A percentile compares a stretch with the other conserved stretches of the same genome.
These are phyloP conservation scores for Tolypocladium endophyticum DNA, from an alignment of 2,329 filamentous ascomycete genomes.

Conservation along the genomic window DNA sequence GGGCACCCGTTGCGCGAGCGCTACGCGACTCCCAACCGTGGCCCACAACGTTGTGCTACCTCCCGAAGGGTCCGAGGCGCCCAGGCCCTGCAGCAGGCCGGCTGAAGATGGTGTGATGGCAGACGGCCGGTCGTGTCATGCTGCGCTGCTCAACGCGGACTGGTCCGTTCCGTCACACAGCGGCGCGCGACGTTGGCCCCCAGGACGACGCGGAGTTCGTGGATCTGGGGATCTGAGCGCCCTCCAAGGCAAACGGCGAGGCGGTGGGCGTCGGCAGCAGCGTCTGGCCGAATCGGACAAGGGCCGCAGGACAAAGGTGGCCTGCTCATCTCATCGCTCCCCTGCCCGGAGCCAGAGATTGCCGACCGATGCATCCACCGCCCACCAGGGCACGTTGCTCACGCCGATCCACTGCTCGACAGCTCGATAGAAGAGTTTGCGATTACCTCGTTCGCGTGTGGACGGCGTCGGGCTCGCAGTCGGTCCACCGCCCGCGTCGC, in stretches of 20 bases:
- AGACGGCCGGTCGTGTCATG: not conserved
- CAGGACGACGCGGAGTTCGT: too few relatives aligned
- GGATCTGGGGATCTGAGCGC: too few relatives aligned
- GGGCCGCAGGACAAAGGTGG: not conserved
- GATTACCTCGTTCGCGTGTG: too few relatives aligned
- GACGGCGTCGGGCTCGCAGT: too few relatives aligned
- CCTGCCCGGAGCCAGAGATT: not conserved
- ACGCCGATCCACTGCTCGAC: too few relatives aligned
- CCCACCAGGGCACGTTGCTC: not conserved
- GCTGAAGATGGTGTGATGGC: not conserved
- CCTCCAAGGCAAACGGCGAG: too few relatives aligned
- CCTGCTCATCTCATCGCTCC: not conserved
- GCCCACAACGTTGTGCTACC: not conserved
- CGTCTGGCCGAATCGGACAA: not conserved
- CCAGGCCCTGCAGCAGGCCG: not conserved
- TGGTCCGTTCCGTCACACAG: too few relatives aligned
- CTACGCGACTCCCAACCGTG: too few relatives aligned
- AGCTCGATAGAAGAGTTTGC: too few relatives aligned
- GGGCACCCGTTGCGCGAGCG: too few relatives aligned
- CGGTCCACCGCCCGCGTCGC: not conserved
- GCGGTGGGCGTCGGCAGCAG: too few relatives aligned
- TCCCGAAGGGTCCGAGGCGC: not conserved
- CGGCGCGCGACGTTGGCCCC: not conserved
- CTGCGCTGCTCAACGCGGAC: not conserved
- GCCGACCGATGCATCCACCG: not conserved